phyloP scores from a whole-genome alignment of 805 yeast species.

The Lipomyces yamadae region DNA sequence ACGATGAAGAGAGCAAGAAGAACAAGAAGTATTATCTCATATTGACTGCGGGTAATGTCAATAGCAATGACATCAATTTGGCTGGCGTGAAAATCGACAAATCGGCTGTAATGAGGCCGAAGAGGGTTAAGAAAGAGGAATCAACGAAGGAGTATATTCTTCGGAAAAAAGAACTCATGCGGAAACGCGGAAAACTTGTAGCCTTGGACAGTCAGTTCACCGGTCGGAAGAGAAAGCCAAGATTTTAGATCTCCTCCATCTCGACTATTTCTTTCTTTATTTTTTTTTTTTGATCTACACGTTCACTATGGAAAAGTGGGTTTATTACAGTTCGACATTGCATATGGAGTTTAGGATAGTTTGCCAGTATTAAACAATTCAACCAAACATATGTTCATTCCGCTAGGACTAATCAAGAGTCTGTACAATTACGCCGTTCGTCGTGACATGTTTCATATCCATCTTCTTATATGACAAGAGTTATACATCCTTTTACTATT shows the following conservation, averaged over 20 bases:
- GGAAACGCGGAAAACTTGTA: slow-evolving; percentile 83
- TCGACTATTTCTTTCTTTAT: background rate
- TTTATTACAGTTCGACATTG: background rate
- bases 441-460: background rate
- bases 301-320: background rate
- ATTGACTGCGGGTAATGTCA: slow-evolving; percentile 73
- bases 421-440: background rate
- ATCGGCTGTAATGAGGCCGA: slow-evolving; percentile 48
- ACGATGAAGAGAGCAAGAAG: slow-evolving; percentile 89
- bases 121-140: slow-evolving; percentile 63
- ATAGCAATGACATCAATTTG: slow-evolving; percentile 65
- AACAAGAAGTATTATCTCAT: slow-evolving; percentile 91
- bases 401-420: background rate
- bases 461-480: background rate
- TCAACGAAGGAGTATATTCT: slow-evolving; percentile 77
- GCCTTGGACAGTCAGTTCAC: slow-evolving; percentile 91
- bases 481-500: slow-evolving; percentile 2
- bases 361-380: background rate
- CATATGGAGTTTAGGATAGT: slow-evolving; percentile 4
- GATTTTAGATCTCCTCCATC: slow-evolving; percentile 51
- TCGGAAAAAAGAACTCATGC: slow-evolving; percentile 92
- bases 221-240: slow-evolving; percentile 77
- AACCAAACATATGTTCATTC: background rate
- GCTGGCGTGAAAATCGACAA: slow-evolving; percentile 82
- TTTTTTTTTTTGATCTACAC: background rate